Evolutionary conservation across 129 eudicot species (phyloP).

Genomic region (Ambrosia trifida): DNA sequence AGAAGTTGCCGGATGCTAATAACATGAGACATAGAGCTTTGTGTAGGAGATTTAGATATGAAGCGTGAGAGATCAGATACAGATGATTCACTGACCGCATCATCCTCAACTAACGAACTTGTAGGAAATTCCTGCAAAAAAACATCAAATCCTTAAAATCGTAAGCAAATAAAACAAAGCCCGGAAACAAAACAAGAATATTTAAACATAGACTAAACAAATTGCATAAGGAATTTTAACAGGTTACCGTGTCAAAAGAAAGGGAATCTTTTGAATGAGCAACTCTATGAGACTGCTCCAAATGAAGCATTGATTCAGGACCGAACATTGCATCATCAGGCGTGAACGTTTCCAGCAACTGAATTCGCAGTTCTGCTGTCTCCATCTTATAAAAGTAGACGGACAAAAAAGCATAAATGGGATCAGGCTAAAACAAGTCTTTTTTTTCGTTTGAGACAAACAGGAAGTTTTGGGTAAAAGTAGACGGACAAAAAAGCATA

Average conservation of each 20-base stretch:
- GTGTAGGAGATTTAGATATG: slow-evolving; percentile 57
- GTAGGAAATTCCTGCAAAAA: slow-evolving; percentile 60
- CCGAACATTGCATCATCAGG: slow-evolving; percentile 88
- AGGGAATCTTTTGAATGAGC: slow-evolving; percentile 66
- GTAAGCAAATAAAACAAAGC: not conserved
- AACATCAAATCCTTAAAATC: slow-evolving; percentile 21
- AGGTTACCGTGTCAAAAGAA: slow-evolving; percentile 72
- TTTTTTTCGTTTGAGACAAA: not conserved
- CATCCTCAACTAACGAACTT: slow-evolving; percentile 72
- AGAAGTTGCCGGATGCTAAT: slow-evolving; percentile 92
- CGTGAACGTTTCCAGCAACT: slow-evolving; percentile 64
- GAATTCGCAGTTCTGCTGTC: slow-evolving; percentile 57
- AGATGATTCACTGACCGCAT: slow-evolving; percentile 68
- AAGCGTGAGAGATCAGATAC: slow-evolving; percentile 64
- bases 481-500: no score
- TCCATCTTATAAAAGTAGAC: slow-evolving; percentile 47
- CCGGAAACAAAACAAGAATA: not conserved
- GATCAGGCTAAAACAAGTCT: not conserved
- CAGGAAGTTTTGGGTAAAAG: not conserved
- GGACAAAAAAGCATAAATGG: slow-evolving; percentile 1
- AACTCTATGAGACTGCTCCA: slow-evolving; percentile 55
- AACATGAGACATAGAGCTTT: slow-evolving; percentile 72
- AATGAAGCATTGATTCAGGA: slow-evolving; percentile 56
- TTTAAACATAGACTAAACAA: not conserved
- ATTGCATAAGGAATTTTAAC: slow-evolving; percentile 5